phyloP scores from a whole-genome alignment of 441 rosid genomes.

The Adansonia rubrostipa region DNA sequence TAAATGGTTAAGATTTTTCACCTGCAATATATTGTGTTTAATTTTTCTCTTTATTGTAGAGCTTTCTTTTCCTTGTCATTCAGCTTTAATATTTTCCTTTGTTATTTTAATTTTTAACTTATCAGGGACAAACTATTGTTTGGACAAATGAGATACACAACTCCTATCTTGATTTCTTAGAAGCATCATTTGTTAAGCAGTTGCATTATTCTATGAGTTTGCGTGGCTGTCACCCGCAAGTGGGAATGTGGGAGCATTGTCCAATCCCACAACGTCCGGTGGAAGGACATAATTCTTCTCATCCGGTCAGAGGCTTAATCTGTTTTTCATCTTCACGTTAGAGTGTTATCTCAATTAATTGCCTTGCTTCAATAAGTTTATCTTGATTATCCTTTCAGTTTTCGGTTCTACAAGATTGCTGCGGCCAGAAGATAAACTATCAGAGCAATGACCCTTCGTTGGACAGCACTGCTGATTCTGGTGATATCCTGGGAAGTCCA shows the following conservation, averaged over 20 bases:
- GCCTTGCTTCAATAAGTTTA: conserved; percentile 16
- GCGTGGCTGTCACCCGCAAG: conserved; percentile 28
- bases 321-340: conserved; percentile 1
- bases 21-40: neutral
- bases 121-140: conserved; percentile 45
- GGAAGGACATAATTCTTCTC: conserved; percentile 33
- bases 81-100: neutral
- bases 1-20: neutral
- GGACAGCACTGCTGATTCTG: conserved; percentile 50
- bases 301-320: conserved; percentile 49
- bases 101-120: neutral
- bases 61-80: conserved; percentile 21
- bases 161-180: conserved; percentile 58
- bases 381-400: conserved; percentile 44
- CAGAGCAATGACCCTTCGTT: conserved; percentile 37
- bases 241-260: conserved; percentile 30
- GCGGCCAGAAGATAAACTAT: conserved; percentile 43
- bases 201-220: conserved; percentile 49
- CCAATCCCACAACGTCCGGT: conserved; percentile 33
- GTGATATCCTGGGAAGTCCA: conserved; percentile 32
- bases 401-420: conserved; percentile 51
- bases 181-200: conserved; percentile 72
- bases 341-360: neutral
- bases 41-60: neutral
- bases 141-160: conserved; percentile 91